phyloP scores from a whole-genome alignment of 2,329 filamentous ascomycete species.

The Calonectria hawksworthii region DNA sequence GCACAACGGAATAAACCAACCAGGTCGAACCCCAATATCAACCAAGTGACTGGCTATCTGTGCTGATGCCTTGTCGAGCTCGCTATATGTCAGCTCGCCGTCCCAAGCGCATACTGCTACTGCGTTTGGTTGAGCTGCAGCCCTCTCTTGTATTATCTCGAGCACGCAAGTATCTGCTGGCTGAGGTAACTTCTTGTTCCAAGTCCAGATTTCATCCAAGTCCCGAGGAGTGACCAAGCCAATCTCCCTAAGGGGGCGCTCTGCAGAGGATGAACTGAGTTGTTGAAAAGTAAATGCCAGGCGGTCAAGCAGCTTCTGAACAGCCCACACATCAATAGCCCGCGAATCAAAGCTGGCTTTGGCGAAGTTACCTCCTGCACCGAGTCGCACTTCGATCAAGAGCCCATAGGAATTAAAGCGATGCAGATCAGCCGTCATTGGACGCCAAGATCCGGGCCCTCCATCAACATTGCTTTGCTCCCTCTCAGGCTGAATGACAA shows the following conservation, averaged over 20 bases:
- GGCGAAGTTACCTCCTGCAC: neutral
- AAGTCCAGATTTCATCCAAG: constrained; percentile 33
- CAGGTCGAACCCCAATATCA: neutral
- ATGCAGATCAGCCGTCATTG: neutral
- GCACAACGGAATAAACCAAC: neutral
- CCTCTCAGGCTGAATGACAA: constrained; percentile 21
- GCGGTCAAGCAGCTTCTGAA: constrained; percentile 1
- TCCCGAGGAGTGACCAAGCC: constrained; percentile 29
- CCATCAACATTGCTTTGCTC: neutral
- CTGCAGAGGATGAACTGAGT: constrained; percentile 26
- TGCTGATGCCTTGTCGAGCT: neutral
- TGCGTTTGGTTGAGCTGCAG: neutral
- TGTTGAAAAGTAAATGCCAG: constrained; percentile 20
- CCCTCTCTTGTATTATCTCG: constrained; percentile 21
- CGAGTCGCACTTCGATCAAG: constrained; percentile 1
- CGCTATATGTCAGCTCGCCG: neutral
- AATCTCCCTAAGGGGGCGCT: constrained; percentile 11
- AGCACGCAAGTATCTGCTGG: constrained; percentile 36
- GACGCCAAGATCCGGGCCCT: neutral
- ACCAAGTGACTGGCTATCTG: neutral
- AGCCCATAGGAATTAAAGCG: constrained; percentile 19
- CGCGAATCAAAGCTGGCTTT: constrained; percentile 14
- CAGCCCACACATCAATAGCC: neutral
- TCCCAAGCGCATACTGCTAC: neutral
- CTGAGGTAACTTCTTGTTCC: constrained; percentile 22